Base-by-base conservation (phyloP, 2,329 filamentous ascomycete species). In the Diplodia intermedia region DNA sequence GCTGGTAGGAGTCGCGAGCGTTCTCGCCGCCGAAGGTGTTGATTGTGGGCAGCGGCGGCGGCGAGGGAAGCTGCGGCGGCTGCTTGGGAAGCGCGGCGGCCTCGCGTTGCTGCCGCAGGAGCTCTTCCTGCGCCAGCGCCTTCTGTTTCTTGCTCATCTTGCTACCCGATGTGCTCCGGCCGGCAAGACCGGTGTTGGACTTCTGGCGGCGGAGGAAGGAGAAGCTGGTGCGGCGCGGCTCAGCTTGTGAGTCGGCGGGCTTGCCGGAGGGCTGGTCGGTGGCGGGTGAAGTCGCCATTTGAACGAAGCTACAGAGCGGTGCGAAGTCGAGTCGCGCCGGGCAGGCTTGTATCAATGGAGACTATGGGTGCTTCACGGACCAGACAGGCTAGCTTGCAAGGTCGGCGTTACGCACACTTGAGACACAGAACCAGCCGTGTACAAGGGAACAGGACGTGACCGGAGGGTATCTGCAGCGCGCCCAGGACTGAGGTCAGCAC, bases 21-120 rank as follows among this genome's bases (percentile, higher is more conserved):
- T 86, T 81, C 67, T 92, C 90, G 71, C 87, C 87, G 70, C 88
- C 88, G 74, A 89, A 89, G 18, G 82, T 84, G 71, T 86, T 82
- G 68, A 89, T 76, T 82, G 83, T 73, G 76, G 80, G 75, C 76
- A 85, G 71, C 75, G 82, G 73, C 79, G 77, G 77, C 72, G 80
- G 79, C 31, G 79, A 78, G 29, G 86, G 86, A 36, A 88, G 81
- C 72, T 85, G 86, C 68, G 89, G 89, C 68, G 89, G 86, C 61
- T 84, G 83, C 74, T 84, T 84, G 52, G 88, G 85, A 49, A 89
- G 82, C 69, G 82, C 77, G 67, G 84, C 81, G 69, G 82, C 83
- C 75, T 87, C 86, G 61, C 85, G 84, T 76, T 86, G 84, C 72
- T 83, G 84, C 73, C 84, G 82, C 69, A 85, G 75, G 63, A 84